Percentiles rank a stretch among this genome's conserved stretches.
Conservation (phyloP, 805 yeast genomes). For the Candida maesae region DNA sequence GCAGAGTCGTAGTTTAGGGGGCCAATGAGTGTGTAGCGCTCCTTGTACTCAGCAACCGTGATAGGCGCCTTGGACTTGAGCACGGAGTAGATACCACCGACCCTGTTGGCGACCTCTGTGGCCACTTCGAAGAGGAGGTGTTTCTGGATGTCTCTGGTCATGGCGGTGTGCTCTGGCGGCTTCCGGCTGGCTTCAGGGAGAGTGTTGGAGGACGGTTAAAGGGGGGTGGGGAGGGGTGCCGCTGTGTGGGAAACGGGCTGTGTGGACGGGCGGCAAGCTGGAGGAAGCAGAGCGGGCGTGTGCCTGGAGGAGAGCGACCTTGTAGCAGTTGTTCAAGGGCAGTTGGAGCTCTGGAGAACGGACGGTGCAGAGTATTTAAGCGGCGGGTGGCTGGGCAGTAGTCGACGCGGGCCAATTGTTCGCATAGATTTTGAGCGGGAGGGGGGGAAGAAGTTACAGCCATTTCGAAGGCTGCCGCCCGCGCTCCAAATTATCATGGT, state of each 20-base stretch:
- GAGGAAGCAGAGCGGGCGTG: no score
- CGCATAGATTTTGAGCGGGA: constrained; percentile 2
- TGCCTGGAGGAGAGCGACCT: no score
- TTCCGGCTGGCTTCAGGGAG: no score
- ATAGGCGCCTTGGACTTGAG: constrained; percentile 95
- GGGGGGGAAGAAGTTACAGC: no score
- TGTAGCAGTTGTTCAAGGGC: neutral
- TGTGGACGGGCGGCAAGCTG: neutral
- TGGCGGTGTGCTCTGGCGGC: no score
- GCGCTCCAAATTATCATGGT: no score
- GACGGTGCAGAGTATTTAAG: neutral
- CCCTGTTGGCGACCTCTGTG: constrained; percentile 96
- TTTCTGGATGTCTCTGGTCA: constrained; percentile 82
- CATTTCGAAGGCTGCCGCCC: no score
- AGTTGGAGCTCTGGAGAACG: neutral
- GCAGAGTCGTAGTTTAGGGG: constrained; percentile 75
- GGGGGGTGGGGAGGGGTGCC: neutral
- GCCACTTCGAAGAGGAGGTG: constrained; percentile 91
- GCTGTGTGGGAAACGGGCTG: neutral
- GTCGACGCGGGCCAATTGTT: no score
- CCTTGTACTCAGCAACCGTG: constrained; percentile 88
- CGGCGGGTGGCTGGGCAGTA: constrained; percentile 3
- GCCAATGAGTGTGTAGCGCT: constrained; percentile 82
- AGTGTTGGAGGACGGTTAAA: no score
- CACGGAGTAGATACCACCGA: constrained; percentile 97